Evolutionary conservation across 495 filamentous ascomycete species (phyloP), one percentile per base, ranked within the genome.

Genomic region (Trypethelium eluteriae): DNA sequence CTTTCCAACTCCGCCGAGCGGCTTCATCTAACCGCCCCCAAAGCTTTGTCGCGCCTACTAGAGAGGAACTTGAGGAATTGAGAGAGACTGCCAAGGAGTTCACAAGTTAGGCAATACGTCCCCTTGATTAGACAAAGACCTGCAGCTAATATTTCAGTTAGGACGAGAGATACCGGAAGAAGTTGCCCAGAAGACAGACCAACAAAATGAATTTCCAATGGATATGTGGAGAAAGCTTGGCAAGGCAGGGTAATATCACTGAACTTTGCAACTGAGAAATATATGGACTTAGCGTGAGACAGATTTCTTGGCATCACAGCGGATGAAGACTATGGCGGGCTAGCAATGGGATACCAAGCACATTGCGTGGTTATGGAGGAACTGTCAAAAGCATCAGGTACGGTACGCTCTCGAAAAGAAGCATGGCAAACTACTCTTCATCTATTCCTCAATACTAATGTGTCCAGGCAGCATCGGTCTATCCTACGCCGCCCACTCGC

Each of bases 301-400:
- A 85, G 91, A 2, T 89, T 98, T 65, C 83, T 98, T 25, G 94
- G 94, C 49, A 88, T 97, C 69, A 98, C 94, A 0, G 95, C 91
- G 14, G 91, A 96, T 76, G 93, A 97, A 76, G 88, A 92, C 50
- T 93, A 93, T 63, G 95, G 94, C 49, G 94, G 94, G 2, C 76
- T 98, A 63, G 90, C 83, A 2, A 86, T 98, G 84, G 94, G 94
- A 46, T 98, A 98, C 78, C 95, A 98, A 76, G 95, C 95, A 38
- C 94, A 98, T 74, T 97, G 93, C 75, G 80, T 96, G 3, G 91
- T 97, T 10, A 93, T 98, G 89, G 94, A 98, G 75, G 94, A 98
- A 79, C 79, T 89, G 14, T 86, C 83, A 68, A 81, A 86, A 65
- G 86, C 86, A 39, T 86, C 84, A 69, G 85, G 85, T 84, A 59